phyloP scores from a whole-genome alignment of 805 yeast species.

The Candida khao-thaluensis region DNA sequence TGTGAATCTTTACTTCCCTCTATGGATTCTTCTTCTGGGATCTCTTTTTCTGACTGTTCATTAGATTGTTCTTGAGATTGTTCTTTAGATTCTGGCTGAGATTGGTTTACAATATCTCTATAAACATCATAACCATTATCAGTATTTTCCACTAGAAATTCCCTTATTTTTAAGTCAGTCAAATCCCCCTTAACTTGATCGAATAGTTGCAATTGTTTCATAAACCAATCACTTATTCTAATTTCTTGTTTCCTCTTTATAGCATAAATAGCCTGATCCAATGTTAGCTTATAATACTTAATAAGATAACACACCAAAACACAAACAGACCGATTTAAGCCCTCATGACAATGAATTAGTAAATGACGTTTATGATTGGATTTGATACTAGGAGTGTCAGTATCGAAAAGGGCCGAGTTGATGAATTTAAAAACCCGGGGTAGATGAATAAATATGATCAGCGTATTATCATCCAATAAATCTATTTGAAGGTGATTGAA shows the following conservation, averaged over 20 bases:
- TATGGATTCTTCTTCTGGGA: not conserved
- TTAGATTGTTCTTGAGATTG: not conserved
- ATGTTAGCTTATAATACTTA: slow-evolving; percentile 52
- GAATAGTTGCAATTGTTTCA: slow-evolving; percentile 68
- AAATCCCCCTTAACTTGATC: slow-evolving; percentile 35
- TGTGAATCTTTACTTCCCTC: not conserved
- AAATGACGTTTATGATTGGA: slow-evolving; percentile 41
- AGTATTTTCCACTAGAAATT: slow-evolving; percentile 25
- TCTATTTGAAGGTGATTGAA: slow-evolving; percentile 61
- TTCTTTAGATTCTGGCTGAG: not conserved
- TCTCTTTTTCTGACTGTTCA: not conserved
- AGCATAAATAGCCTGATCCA: slow-evolving; percentile 69
- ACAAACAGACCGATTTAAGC: slow-evolving; percentile 49
- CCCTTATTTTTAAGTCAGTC: slow-evolving; percentile 23
- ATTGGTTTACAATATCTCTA: not conserved
- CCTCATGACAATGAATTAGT: slow-evolving; percentile 53
- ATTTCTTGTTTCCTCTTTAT: slow-evolving; percentile 61
- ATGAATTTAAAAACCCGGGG: slow-evolving; percentile 66
- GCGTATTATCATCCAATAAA: slow-evolving; percentile 68
- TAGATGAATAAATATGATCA: slow-evolving; percentile 63
- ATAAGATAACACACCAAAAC: slow-evolving; percentile 49
- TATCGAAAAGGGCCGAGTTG: slow-evolving; percentile 11
- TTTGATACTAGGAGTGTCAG: slow-evolving; percentile 35
- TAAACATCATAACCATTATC: slow-evolving; percentile 28
- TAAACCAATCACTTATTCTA: slow-evolving; percentile 66